A percentile compares a stretch with the other conserved stretches of the same genome.
Evolutionary conservation across 2,329 filamentous ascomycete genomes (phyloP).

Genomic region (Lecanicillium sp.): DNA sequence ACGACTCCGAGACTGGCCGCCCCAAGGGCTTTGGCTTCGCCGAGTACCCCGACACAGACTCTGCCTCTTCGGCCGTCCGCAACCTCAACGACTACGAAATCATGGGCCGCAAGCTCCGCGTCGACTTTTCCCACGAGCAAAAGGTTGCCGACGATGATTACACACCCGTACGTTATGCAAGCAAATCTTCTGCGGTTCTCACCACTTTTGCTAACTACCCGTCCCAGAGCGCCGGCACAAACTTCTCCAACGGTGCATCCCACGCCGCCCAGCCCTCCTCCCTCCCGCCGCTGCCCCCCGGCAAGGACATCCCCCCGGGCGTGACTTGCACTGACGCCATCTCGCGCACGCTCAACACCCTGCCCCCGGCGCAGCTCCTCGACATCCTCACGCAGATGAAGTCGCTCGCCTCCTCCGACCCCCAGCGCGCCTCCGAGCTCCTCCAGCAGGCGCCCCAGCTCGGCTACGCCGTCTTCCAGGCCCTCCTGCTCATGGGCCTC

Average conservation of each 20-base stretch:
- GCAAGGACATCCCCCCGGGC: constrained; percentile 75
- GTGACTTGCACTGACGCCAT: constrained; percentile 86
- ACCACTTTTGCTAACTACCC: neutral
- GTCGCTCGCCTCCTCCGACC: constrained; percentile 73
- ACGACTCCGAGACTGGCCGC: constrained; percentile 89
- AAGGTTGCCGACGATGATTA: constrained; percentile 61
- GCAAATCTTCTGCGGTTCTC: too few relatives aligned
- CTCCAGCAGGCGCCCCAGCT: constrained; percentile 87
- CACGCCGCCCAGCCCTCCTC: constrained; percentile 38
- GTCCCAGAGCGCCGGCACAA: constrained; percentile 20
- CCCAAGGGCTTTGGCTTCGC: constrained; percentile 97
- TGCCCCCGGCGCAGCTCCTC: constrained; percentile 82
- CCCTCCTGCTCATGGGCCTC: constrained; percentile 84
- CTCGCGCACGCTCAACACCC: constrained; percentile 78
- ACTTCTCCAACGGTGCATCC: constrained; percentile 25
- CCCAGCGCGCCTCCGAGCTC: constrained; percentile 76
- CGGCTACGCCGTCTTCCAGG: constrained; percentile 91
- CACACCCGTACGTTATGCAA: too few relatives aligned
- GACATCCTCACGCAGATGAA: constrained; percentile 96
- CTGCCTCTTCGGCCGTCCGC: constrained; percentile 86
- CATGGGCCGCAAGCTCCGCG: constrained; percentile 87
- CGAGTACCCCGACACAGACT: constrained; percentile 82
- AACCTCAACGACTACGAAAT: constrained; percentile 95
- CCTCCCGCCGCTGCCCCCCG: constrained; percentile 76
- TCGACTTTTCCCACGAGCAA: constrained; percentile 94